Conservation (phyloP, 2,329 filamentous ascomycete species). For the Aspergillus felis region DNA sequence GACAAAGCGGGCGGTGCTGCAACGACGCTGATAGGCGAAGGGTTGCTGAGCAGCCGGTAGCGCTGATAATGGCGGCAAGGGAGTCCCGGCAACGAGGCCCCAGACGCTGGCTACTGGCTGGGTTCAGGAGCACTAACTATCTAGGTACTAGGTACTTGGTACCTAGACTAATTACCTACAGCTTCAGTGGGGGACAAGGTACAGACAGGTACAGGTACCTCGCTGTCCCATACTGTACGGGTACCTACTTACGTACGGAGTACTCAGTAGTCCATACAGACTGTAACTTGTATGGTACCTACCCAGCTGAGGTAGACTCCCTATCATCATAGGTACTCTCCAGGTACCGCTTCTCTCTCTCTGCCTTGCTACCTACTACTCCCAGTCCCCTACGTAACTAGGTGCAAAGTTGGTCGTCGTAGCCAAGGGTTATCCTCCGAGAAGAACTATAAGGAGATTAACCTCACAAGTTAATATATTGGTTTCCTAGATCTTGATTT, state of each 20-base stretch:
- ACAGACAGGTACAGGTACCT: neutral
- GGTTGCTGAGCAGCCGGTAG: constrained; percentile 31
- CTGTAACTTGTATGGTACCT: constrained; percentile 3
- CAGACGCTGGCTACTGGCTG: constrained; percentile 4
- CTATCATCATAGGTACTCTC: neutral
- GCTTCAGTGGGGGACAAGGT: neutral
- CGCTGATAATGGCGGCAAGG: constrained; percentile 33
- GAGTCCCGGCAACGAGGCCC: constrained; percentile 34
- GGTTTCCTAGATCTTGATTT: neutral
- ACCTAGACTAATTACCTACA: neutral
- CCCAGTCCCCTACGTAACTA: neutral
- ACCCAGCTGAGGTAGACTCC: neutral
- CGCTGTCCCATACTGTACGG: constrained; percentile 1
- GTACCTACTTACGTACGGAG: constrained; percentile 4
- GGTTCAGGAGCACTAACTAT: neutral
- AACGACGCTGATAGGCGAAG: constrained; percentile 30
- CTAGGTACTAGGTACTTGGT: neutral
- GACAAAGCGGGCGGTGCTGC: constrained; percentile 8
- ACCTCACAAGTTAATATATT: neutral
- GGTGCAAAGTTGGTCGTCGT: neutral
- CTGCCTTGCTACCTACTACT: neutral
- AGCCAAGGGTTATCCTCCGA: neutral
- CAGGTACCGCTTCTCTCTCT: neutral
- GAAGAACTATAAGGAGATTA: neutral
- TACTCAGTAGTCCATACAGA: neutral